A percentile compares a stretch with the other conserved stretches of the same genome.
These are phyloP conservation scores for Phytophthora agathidicida DNA, from an alignment of 352 stramenopile genomes.

Conservation along the genomic window DNA sequence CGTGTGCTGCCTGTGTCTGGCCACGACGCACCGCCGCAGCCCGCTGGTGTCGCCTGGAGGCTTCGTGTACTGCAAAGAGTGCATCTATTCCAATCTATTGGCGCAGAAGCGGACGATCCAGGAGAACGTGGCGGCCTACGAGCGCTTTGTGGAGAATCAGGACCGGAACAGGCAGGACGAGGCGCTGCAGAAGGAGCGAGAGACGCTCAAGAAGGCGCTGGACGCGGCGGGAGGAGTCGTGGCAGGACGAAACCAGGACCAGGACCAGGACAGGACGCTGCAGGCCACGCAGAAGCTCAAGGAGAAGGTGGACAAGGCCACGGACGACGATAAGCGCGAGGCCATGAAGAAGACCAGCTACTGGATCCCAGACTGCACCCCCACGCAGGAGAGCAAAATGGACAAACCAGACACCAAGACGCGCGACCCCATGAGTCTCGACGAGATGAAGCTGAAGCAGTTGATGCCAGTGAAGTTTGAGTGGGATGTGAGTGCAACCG, in stretches of 20 bases:
- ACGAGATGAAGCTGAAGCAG: conserved; percentile 88
- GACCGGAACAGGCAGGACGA: conserved; percentile 55
- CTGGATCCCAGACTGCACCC: conserved; percentile 88
- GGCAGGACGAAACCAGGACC: neutral
- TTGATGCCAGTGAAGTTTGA: conserved; percentile 89
- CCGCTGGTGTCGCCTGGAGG: conserved; percentile 75
- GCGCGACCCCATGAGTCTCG: conserved; percentile 82
- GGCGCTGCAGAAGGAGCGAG: conserved; percentile 53
- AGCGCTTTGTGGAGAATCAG: conserved; percentile 61
- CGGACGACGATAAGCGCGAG: conserved; percentile 69
- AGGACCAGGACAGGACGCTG: conserved; percentile 4
- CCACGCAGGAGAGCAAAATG: conserved; percentile 53
- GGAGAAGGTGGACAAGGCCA: conserved; percentile 79
- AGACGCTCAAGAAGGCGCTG: conserved; percentile 59
- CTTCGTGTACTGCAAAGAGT: conserved; percentile 89
- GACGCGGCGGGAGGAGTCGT: conserved; percentile 32
- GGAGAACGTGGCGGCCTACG: conserved; percentile 66
- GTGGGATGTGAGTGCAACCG: conserved; percentile 42
- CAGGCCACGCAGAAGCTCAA: conserved; percentile 50
- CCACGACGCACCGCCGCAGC: conserved; percentile 54
- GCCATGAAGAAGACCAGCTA: conserved; percentile 87
- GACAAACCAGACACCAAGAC: conserved; percentile 75
- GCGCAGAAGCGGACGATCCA: conserved; percentile 85
- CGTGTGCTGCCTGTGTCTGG: conserved; percentile 79
- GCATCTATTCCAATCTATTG: conserved; percentile 88